Base-by-base conservation (phyloP, 805 yeast species). In the Hemisphaericaspora nanyangensis region DNA sequence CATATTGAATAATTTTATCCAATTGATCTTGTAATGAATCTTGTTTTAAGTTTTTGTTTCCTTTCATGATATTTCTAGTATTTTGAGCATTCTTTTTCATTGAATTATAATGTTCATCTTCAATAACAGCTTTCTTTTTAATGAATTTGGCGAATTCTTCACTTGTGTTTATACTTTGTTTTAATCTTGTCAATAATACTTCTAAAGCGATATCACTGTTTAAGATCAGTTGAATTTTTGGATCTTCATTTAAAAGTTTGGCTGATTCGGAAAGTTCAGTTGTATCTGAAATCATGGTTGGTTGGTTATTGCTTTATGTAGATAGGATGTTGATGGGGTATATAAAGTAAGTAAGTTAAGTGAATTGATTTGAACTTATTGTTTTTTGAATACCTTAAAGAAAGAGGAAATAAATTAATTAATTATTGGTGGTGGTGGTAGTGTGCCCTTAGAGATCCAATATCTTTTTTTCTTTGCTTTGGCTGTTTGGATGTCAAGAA, bases 131-230 rank as follows among this genome's bases (percentile, higher is more conserved):
- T 51, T 85, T 83, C 61, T 82, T 85, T 56, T 83, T 84, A 39
- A 91, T 67, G 59, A 78, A 93, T 49, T 79, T 78, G 20, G 87
- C 71, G 50, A 88, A 82, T 55, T 93, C 98, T 52, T 89, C 96
- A 47, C 95, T 82, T 0, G 95, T 81, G 44, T 73, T 72, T 31
- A 90, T 71, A 42, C 89, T 79, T 58, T 83, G 91, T 61, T 91
- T 91, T 41, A 90, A 70, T 30, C 95, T 72, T 1, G 72, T 63
- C 36, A 90, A 68, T 15, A 91, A 68, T 0, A 87, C 72, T 44
- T 85, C 93, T 37, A 88, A 74, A 2, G 95, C 85, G 5, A 79
- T 72, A 57, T 87, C 95, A n/a, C 86, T 75, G 44, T 72, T 72
- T 51, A 85, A 60, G 15, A 84, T 70, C 22, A 63, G 56, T 31